Evolutionary conservation across 768 basidiomycete genomes (phyloP).

Genomic region (Lactarius evosmus): DNA sequence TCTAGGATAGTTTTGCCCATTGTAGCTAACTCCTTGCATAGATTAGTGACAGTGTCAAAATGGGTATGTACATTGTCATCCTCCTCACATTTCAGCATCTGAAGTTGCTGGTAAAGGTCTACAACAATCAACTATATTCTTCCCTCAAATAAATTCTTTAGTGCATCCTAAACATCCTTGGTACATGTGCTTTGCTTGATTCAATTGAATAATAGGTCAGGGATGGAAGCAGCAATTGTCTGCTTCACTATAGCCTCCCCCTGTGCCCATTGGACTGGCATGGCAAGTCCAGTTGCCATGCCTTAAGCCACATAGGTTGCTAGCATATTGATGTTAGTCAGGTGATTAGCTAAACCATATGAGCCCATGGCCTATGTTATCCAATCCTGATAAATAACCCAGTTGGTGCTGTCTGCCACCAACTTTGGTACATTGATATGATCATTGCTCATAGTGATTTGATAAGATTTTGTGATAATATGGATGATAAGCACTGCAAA

Average conservation of each 20-base stretch:
- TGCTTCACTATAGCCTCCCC: not conserved
- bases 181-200: not conserved
- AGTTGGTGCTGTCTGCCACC: slow-evolving; percentile 31
- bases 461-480: too few relatives aligned
- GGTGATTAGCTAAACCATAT: slow-evolving; percentile 29
- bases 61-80: slow-evolving; percentile 35
- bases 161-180: slow-evolving; percentile 32
- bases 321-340: slow-evolving; percentile 6
- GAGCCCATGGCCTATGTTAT: slow-evolving; percentile 28
- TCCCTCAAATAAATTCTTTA: slow-evolving; percentile 33
- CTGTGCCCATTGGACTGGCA: not conserved
- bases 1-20: too few relatives aligned
- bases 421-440: slow-evolving; percentile 31
- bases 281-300: slow-evolving; percentile 10
- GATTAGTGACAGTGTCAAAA: slow-evolving; percentile 34
- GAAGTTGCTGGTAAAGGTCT: slow-evolving; percentile 33
- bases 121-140: slow-evolving; percentile 34
- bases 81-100: slow-evolving; percentile 33
- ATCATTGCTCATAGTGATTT: not conserved
- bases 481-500: not conserved
- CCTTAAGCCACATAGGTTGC: slow-evolving; percentile 25
- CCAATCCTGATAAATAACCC: slow-evolving; percentile 32
- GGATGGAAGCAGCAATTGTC: not conserved
- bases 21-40: slow-evolving; percentile 38
- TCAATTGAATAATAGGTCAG: not conserved